Evolutionary conservation across 441 rosid genomes (phyloP).

Genomic region (Adansonia gregorii): DNA sequence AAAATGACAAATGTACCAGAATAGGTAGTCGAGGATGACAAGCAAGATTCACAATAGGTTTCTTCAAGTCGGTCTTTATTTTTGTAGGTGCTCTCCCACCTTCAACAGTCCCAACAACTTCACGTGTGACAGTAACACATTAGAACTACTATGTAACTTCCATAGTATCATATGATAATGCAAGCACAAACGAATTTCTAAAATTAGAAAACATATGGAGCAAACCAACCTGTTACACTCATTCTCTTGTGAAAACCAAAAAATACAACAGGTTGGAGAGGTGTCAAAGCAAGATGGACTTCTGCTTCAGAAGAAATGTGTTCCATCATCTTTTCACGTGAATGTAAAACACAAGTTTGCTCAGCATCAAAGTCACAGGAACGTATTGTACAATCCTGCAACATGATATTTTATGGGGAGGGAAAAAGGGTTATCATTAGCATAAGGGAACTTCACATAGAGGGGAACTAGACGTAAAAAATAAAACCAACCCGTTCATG

Average conservation of each 20-base stretch:
- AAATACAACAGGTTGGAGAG: slow-evolving; percentile 95
- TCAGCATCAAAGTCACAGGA: slow-evolving; percentile 97
- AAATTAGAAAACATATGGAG: slow-evolving; percentile 14
- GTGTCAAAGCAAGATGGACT: slow-evolving; percentile 97
- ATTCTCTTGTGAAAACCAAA: slow-evolving; percentile 91
- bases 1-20: slow-evolving; percentile 55
- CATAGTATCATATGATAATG: not conserved
- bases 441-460: not conserved
- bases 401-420: not conserved
- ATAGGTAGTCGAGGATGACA: slow-evolving; percentile 99
- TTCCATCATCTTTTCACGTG: slow-evolving; percentile 92
- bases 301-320: slow-evolving; percentile 77
- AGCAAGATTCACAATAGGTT: slow-evolving; percentile 93
- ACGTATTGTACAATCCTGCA: slow-evolving; percentile 95
- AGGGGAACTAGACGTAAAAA: not conserved
- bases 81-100: slow-evolving; percentile 97
- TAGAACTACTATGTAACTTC: slow-evolving; percentile 26
- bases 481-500: not conserved
- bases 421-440: not conserved
- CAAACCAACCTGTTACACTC: slow-evolving; percentile 92
- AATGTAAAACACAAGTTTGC: slow-evolving; percentile 95
- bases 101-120: slow-evolving; percentile 99
- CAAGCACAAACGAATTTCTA: not conserved
- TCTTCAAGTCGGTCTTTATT: slow-evolving; percentile 97
- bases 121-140: slow-evolving; percentile 36